Percentiles rank a stretch among this genome's conserved stretches.
These are phyloP conservation scores for Neopestalotiopsis sp. DNA, from an alignment of 2,329 filamentous ascomycete species.

Conservation along the genomic window DNA sequence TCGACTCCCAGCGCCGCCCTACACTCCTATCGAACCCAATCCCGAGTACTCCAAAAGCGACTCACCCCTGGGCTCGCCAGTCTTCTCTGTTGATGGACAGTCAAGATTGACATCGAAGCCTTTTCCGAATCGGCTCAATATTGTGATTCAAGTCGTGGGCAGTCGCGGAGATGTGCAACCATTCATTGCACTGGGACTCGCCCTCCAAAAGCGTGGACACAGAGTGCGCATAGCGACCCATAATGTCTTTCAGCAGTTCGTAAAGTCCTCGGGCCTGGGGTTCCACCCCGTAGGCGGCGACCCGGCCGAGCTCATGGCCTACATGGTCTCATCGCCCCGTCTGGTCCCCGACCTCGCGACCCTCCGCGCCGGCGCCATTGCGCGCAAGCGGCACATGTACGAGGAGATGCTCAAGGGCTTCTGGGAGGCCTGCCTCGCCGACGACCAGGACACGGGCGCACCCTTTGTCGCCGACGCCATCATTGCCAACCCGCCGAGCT, in stretches of 20 bases:
- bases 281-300: constrained; percentile 82
- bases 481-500: constrained; percentile 79
- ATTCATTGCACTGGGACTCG: constrained; percentile 72
- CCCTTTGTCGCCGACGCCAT: constrained; percentile 87
- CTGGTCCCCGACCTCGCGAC: constrained; percentile 43
- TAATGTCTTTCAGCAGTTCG: constrained; percentile 69
- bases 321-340: constrained; percentile 48
- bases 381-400: constrained; percentile 57
- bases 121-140: constrained; percentile 57
- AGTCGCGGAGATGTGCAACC: constrained; percentile 79
- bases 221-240: constrained; percentile 78
- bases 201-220: constrained; percentile 70
- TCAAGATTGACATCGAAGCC: constrained; percentile 47
- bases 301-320: constrained; percentile 76
- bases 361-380: constrained; percentile 42
- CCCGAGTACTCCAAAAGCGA: not conserved
- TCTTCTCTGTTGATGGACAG: not conserved
- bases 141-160: constrained; percentile 78
- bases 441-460: constrained; percentile 47
- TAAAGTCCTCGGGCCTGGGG: constrained; percentile 71
- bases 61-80: not conserved
- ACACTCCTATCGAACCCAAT: not conserved
- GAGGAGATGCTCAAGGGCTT: constrained; percentile 82
- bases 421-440: constrained; percentile 85
- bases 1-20: not conserved